Conservation (phyloP, 2,329 filamentous ascomycete genomes). For the Pseudocercospora eumusae region DNA sequence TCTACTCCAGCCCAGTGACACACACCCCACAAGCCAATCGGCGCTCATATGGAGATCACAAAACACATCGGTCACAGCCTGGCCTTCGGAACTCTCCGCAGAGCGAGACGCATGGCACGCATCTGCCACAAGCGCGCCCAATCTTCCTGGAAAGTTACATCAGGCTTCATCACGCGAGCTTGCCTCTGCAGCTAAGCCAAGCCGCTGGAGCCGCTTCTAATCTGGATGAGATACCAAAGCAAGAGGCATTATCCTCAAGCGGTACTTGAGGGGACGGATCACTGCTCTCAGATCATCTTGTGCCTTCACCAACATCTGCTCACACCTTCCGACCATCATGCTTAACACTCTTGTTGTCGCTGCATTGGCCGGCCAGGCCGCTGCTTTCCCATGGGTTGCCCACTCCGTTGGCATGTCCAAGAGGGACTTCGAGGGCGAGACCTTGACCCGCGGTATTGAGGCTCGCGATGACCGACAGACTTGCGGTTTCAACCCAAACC, state of each 20-base stretch:
- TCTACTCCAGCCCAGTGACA: not conserved
- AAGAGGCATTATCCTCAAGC: not conserved
- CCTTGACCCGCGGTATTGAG: constrained; percentile 35
- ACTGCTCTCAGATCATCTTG: not conserved
- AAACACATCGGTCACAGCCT: not conserved
- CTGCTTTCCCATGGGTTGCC: constrained; percentile 46
- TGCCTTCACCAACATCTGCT: not conserved
- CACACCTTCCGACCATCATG: constrained; percentile 16
- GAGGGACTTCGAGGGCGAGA: constrained; percentile 38
- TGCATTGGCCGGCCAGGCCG: constrained; percentile 32
- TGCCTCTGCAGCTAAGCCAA: not conserved
- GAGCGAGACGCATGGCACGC: not conserved
- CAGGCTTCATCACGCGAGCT: constrained; percentile 1
- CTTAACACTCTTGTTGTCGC: constrained; percentile 20
- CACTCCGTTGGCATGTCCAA: constrained; percentile 30
- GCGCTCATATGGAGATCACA: not conserved
- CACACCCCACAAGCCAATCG: constrained; percentile 1
- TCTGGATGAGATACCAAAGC: not conserved
- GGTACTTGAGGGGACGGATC: not conserved
- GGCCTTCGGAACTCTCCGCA: not conserved
- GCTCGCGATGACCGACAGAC: constrained; percentile 28
- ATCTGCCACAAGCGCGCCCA: not conserved
- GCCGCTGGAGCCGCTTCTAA: not conserved
- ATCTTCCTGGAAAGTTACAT: not conserved
- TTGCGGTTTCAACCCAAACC: constrained; percentile 46